Percentiles rank a stretch among this genome's conserved stretches.
These are phyloP conservation scores for Metschnikowia chrysomelidarum DNA, from an alignment of 805 yeast species.

Conservation along the genomic window DNA sequence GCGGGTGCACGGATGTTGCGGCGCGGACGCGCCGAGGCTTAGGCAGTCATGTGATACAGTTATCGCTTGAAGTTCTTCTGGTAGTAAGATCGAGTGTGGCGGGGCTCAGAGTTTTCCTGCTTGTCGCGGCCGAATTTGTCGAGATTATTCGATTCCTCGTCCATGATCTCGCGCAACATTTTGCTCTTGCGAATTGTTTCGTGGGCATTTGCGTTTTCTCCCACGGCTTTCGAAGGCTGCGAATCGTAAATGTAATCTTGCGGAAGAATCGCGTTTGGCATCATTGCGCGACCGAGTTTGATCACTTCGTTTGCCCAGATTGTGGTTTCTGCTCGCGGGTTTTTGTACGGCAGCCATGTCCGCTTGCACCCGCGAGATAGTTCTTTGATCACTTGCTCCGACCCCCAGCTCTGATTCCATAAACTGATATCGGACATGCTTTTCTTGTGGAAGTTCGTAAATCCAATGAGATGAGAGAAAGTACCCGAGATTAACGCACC, in stretches of 20 bases:
- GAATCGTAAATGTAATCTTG: constrained; percentile 31
- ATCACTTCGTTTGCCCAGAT: constrained; percentile 67
- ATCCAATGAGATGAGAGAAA: constrained; percentile 73
- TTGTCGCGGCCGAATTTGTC: background rate
- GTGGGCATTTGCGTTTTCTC: background rate
- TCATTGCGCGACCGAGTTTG: constrained; percentile 58
- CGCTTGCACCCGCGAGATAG: constrained; percentile 66
- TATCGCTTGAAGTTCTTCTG: constrained; percentile 22
- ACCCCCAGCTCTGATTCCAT: constrained; percentile 69
- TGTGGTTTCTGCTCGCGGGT: constrained; percentile 49
- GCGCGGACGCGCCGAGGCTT: too few relatives aligned
- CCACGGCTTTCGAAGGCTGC: background rate
- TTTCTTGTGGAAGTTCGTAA: constrained; percentile 44
- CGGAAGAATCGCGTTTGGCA: constrained; percentile 49
- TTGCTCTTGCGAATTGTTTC: constrained; percentile 23
- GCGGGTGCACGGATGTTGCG: too few relatives aligned
- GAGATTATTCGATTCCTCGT: constrained; percentile 1
- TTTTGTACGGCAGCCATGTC: constrained; percentile 59
- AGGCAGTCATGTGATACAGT: too few relatives aligned
- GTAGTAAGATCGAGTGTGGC: constrained; percentile 41
- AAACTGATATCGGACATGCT: constrained; percentile 26
- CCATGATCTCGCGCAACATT: constrained; percentile 32
- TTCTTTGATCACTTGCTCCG: constrained; percentile 59
- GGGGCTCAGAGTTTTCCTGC: constrained; percentile 12
- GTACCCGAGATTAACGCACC: constrained; percentile 78